Evolutionary conservation across 345 rosid genomes (phyloP).

Genomic region (Trapa incisa): DNA sequence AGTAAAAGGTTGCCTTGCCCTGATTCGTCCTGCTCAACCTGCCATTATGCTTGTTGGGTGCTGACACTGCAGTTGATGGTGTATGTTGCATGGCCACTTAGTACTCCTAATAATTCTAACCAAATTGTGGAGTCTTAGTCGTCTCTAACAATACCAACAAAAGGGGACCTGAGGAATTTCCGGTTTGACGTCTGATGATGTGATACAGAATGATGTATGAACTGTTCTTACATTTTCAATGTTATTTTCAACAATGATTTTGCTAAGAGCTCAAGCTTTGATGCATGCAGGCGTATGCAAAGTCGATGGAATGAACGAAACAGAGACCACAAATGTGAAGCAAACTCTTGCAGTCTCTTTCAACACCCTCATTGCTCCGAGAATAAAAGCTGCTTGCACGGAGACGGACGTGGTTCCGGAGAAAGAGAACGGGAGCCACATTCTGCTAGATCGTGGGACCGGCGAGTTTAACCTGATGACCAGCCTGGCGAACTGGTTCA

Average conservation of each 20-base stretch:
- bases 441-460: slow-evolving; percentile 9
- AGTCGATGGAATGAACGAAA: slow-evolving; percentile 37
- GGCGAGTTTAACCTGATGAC: background rate
- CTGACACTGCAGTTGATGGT: background rate
- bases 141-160: background rate
- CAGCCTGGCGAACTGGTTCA: slow-evolving; percentile 40
- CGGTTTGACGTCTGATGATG: background rate
- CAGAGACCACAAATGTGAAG: slow-evolving; percentile 55
- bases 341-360: slow-evolving; percentile 45
- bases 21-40: background rate
- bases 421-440: slow-evolving; percentile 14
- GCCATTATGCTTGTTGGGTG: background rate
- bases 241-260: background rate
- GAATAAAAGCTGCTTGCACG: slow-evolving; percentile 39
- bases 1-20: background rate
- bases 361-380: slow-evolving; percentile 44
- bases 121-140: background rate
- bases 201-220: background rate
- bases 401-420: slow-evolving; percentile 11
- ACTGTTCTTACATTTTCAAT: background rate
- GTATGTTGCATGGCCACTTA: background rate
- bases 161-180: background rate
- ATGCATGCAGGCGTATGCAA: slow-evolving; percentile 52
- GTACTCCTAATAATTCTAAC: background rate
- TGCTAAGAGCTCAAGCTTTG: background rate